These are phyloP conservation scores for Fragaria ananassa DNA, from an alignment of 306 rosid genomes.

Conservation along the genomic window DNA sequence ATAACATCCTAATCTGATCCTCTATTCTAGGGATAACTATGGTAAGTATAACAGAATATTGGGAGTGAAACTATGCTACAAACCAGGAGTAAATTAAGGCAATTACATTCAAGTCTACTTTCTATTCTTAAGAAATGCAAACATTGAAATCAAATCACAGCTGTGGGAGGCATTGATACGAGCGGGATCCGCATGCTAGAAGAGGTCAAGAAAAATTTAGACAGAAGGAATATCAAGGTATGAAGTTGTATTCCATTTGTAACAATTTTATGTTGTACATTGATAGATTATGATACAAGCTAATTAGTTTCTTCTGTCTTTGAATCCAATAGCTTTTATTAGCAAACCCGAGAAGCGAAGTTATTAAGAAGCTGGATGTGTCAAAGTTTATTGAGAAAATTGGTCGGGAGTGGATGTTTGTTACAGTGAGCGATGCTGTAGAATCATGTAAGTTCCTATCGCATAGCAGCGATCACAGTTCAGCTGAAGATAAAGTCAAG, in stretches of 20 bases:
- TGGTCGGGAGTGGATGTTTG: constrained; percentile 40
- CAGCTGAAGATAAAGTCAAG: not conserved
- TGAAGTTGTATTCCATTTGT: not conserved
- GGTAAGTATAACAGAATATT: no score
- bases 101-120: no score
- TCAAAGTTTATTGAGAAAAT: constrained; percentile 35
- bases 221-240: constrained; percentile 37
- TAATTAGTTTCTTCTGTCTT: not conserved
- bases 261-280: not conserved
- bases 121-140: no score
- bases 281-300: not conserved
- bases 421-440: constrained; percentile 53
- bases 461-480: constrained; percentile 32
- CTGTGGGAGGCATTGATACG: constrained; percentile 46
- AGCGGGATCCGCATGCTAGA: constrained; percentile 47
- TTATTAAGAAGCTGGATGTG: constrained; percentile 40
- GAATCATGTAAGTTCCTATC: constrained; percentile 38
- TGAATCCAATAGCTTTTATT: constrained; percentile 33
- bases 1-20: no score
- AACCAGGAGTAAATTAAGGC: no score
- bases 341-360: constrained; percentile 48
- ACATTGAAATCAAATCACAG: constrained; percentile 19
- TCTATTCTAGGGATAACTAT: no score
- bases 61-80: no score
- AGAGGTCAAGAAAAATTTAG: constrained; percentile 36